Percentiles rank a stretch among this genome's conserved stretches.
These are phyloP conservation scores for Pythium insidiosum DNA, from an alignment of 352 stramenopile species.

Conservation along the genomic window DNA sequence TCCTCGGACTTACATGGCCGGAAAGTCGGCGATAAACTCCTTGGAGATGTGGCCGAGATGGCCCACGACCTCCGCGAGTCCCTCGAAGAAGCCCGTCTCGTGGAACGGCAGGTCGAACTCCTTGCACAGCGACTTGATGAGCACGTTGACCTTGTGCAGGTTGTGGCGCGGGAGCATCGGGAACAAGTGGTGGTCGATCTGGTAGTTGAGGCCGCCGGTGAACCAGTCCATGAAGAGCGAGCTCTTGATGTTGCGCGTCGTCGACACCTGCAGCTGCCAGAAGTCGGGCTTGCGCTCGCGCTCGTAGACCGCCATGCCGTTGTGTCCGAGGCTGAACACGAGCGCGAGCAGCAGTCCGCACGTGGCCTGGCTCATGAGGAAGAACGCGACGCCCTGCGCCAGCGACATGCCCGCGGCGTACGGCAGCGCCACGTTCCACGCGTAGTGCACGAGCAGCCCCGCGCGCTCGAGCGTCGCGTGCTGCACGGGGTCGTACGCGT, in stretches of 20 bases:
- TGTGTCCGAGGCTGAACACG: slow-evolving; percentile 97
- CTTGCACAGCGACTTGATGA: slow-evolving; percentile 96
- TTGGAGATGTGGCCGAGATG: slow-evolving; percentile 90
- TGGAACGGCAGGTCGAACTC: slow-evolving; percentile 95
- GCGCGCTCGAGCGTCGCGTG: slow-evolving; percentile 77
- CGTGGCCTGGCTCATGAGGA: slow-evolving; percentile 78
- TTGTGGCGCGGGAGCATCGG: slow-evolving; percentile 96
- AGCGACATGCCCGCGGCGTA: slow-evolving; percentile 57
- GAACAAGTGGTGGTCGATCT: slow-evolving; percentile 99
- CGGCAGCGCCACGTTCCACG: slow-evolving; percentile 87
- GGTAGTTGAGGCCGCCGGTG: slow-evolving; percentile 97
- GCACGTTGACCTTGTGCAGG: slow-evolving; percentile 87
- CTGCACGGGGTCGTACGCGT: slow-evolving; percentile 78
- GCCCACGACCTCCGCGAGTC: slow-evolving; percentile 92
- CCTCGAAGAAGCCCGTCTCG: slow-evolving; percentile 91
- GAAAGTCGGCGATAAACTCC: slow-evolving; percentile 96
- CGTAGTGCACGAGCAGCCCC: slow-evolving; percentile 85
- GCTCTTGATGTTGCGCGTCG: slow-evolving; percentile 94
- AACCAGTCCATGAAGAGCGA: slow-evolving; percentile 97
- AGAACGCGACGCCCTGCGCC: slow-evolving; percentile 64
- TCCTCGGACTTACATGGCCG: slow-evolving; percentile 99
- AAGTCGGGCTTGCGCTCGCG: slow-evolving; percentile 94
- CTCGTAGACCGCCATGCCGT: slow-evolving; percentile 97
- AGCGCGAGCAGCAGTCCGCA: slow-evolving; percentile 94
- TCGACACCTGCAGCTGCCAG: slow-evolving; percentile 98